Conservation (phyloP, 345 rosid genomes). For the Litchi chinensis region DNA sequence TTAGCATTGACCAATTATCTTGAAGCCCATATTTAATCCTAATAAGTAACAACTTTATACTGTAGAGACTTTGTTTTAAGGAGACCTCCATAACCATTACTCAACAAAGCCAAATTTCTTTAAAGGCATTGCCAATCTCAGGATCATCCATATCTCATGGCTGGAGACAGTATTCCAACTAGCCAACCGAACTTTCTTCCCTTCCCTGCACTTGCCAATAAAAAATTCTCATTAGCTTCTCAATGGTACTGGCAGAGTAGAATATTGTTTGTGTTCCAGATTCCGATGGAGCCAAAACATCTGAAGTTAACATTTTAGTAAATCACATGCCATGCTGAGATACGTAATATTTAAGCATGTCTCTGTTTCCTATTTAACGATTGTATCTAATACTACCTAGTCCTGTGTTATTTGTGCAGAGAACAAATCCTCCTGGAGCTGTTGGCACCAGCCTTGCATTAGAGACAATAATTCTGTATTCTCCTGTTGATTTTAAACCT, state of each 20-base stretch:
- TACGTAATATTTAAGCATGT: not conserved
- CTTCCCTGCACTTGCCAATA: not conserved
- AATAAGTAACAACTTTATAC: not conserved
- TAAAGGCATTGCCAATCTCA: too few species aligned
- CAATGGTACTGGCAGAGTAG: not conserved
- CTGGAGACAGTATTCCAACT: not conserved
- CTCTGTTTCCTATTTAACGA: too few species aligned
- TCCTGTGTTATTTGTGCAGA: slow-evolving; percentile 43
- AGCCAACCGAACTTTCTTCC: not conserved
- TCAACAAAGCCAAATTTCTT: not conserved
- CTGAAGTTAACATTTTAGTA: not conserved
- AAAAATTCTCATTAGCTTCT: not conserved
- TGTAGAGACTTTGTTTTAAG: not conserved
- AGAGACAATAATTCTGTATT: slow-evolving; percentile 77
- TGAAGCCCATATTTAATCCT: not conserved
- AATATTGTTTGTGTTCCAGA: not conserved
- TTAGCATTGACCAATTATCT: not conserved
- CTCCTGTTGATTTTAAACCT: slow-evolving; percentile 64
- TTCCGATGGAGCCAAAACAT: not conserved
- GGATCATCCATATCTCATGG: not conserved
- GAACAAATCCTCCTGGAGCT: slow-evolving; percentile 80
- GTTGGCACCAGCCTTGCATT: slow-evolving; percentile 90
- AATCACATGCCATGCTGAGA: not conserved
- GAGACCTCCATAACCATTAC: not conserved
- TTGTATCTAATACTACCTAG: not conserved